Percentiles rank a stretch among this genome's conserved stretches.
Evolutionary conservation across 2,329 filamentous ascomycete genomes (phyloP).

Genomic region (Knufia petricola): DNA sequence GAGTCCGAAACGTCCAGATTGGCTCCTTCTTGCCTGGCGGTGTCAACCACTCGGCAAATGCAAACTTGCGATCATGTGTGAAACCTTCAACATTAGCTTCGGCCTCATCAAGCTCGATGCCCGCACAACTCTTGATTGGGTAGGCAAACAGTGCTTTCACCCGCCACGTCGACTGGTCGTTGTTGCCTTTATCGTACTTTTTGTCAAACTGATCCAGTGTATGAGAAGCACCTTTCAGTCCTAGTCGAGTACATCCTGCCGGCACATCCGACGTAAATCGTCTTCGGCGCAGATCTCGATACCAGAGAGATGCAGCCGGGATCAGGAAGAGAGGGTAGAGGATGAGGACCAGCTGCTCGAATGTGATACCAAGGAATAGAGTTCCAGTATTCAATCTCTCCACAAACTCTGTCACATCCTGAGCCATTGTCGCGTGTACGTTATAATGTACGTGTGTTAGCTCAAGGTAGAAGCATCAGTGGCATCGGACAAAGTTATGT

Average conservation of each 20-base stretch:
- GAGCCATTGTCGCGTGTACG: neutral
- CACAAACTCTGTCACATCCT: neutral
- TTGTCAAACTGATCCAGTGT: slow-evolving; percentile 47
- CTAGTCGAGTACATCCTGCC: slow-evolving; percentile 45
- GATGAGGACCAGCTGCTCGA: neutral
- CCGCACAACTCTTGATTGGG: slow-evolving; percentile 72
- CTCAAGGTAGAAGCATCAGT: neutral
- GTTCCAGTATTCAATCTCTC: neutral
- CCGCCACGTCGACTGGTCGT: slow-evolving; percentile 32
- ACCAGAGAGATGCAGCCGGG: neutral
- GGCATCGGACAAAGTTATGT: neutral
- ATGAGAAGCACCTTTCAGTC: slow-evolving; percentile 42
- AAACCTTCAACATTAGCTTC: slow-evolving; percentile 60
- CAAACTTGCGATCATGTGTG: slow-evolving; percentile 72
- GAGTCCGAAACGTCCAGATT: slow-evolving; percentile 36
- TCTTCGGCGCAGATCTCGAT: neutral
- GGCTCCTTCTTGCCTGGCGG: slow-evolving; percentile 31
- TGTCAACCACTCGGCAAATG: slow-evolving; percentile 57
- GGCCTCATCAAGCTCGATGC: slow-evolving; percentile 60
- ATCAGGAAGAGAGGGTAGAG: neutral
- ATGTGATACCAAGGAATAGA: slow-evolving; percentile 3
- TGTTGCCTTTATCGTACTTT: slow-evolving; percentile 34
- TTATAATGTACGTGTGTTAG: too few species aligned
- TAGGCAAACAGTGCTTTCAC: slow-evolving; percentile 68
- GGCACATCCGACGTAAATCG: neutral